Evolutionary conservation across 2,329 filamentous ascomycete species (phyloP).

Genomic region (Neobulgaria alba): DNA sequence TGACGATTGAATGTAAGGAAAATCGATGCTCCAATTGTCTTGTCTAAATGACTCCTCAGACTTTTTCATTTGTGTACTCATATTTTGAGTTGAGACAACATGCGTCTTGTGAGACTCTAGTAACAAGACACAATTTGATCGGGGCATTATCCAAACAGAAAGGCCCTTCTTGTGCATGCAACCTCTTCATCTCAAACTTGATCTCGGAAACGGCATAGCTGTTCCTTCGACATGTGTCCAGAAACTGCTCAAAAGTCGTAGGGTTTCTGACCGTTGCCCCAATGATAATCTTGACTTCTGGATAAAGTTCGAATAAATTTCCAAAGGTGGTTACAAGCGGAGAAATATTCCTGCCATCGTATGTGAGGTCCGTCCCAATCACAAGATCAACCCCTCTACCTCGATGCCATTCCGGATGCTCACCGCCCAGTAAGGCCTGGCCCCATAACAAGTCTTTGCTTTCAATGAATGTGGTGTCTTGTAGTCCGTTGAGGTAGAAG

Average conservation of each 20-base stretch:
- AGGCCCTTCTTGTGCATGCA: conserved; percentile 45
- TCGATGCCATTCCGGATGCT: conserved; percentile 36
- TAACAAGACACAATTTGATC: not conserved
- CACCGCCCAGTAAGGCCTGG: conserved; percentile 24
- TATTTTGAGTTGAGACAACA: too few relatives aligned
- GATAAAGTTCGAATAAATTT: conserved; percentile 50
- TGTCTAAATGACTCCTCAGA: too few relatives aligned
- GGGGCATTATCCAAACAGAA: conserved; percentile 40
- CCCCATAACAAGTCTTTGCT: conserved; percentile 46
- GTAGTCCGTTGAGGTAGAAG: conserved; percentile 57
- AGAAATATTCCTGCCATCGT: conserved; percentile 57
- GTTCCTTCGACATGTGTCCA: conserved; percentile 40
- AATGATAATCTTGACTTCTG: conserved; percentile 51
- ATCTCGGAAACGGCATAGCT: conserved; percentile 37
- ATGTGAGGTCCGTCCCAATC: conserved; percentile 71
- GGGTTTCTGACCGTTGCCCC: conserved; percentile 63
- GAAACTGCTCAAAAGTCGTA: conserved; percentile 58
- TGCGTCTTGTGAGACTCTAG: not conserved
- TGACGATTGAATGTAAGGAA: too few relatives aligned
- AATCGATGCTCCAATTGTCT: too few relatives aligned
- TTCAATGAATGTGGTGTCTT: conserved; percentile 42
- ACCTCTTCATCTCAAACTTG: conserved; percentile 33
- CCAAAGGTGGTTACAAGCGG: conserved; percentile 56
- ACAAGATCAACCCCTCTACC: conserved; percentile 48
- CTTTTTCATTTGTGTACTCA: not conserved